Conservation (phyloP, 2,329 filamentous ascomycete genomes). For the Laburnicola sp. region DNA sequence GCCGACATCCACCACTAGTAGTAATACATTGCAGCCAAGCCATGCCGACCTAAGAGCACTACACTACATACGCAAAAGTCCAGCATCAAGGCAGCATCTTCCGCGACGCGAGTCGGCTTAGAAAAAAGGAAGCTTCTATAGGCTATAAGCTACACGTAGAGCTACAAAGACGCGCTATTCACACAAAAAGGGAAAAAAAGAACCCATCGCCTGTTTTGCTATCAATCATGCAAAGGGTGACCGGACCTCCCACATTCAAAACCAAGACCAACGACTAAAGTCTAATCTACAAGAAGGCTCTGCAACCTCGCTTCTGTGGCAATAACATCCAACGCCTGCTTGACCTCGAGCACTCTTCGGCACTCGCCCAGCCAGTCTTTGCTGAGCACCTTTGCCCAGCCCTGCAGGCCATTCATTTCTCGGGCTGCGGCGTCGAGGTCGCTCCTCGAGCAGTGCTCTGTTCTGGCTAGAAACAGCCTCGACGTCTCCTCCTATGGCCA, state of each 20-base stretch:
- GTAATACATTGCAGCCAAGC: too few species aligned
- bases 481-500: slow-evolving; percentile 83
- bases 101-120: too few species aligned
- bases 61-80: too few species aligned
- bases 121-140: slow-evolving; percentile 12
- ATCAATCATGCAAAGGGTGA: background rate
- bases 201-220: background rate
- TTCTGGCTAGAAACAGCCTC: slow-evolving; percentile 87
- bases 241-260: background rate
- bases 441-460: slow-evolving; percentile 91
- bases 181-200: slow-evolving; percentile 11
- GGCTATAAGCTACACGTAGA: slow-evolving; percentile 17
- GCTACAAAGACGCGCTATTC: slow-evolving; percentile 12
- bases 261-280: background rate
- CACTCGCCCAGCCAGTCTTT: slow-evolving; percentile 92
- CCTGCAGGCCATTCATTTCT: slow-evolving; percentile 90
- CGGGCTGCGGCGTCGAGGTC: slow-evolving; percentile 87
- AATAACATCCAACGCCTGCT: slow-evolving; percentile 94
- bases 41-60: too few species aligned
- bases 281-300: slow-evolving; percentile 77
- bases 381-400: slow-evolving; percentile 94
- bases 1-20: too few species aligned
- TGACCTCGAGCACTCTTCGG: slow-evolving; percentile 88
- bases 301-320: slow-evolving; percentile 86
- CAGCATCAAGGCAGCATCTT: too few species aligned